Conservation (phyloP, 805 yeast species). For the Yamadazyma tumulicola region DNA sequence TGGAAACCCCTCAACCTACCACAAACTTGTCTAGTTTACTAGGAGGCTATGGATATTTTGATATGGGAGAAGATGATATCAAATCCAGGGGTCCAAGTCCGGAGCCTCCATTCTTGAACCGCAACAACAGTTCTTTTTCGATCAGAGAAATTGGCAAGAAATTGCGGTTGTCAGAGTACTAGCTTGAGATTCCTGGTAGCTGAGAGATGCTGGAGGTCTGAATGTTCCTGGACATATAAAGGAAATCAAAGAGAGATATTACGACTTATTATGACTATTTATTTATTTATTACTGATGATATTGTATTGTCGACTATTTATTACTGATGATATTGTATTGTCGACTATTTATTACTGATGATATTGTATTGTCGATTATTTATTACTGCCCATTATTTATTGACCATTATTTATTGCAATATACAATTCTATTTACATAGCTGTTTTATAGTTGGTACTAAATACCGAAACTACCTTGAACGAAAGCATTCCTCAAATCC, state of each 20-base stretch:
- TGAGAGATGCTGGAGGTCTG: too few relatives aligned
- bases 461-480: constrained; percentile 68
- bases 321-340: constrained; percentile 1
- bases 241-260: too few relatives aligned
- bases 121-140: constrained; percentile 37
- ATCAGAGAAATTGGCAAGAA: constrained; percentile 62
- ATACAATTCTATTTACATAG: background rate
- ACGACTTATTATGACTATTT: constrained; percentile 1
- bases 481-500: constrained; percentile 58
- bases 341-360: constrained; percentile 1
- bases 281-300: constrained; percentile 1
- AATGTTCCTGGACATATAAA: too few relatives aligned
- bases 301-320: constrained; percentile 1
- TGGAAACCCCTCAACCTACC: constrained; percentile 20
- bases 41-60: constrained; percentile 62
- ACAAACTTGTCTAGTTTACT: constrained; percentile 31
- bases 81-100: constrained; percentile 58
- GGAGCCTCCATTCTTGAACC: constrained; percentile 46
- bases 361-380: background rate
- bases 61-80: constrained; percentile 50
- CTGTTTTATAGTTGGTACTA: too few relatives aligned
- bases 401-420: background rate
- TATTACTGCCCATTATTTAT: background rate
- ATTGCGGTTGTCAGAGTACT: constrained; percentile 61
- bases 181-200: constrained; percentile 7